Conservation (phyloP, 192 early-diverging fungal species). For the Backusella liffmaniae region DNA sequence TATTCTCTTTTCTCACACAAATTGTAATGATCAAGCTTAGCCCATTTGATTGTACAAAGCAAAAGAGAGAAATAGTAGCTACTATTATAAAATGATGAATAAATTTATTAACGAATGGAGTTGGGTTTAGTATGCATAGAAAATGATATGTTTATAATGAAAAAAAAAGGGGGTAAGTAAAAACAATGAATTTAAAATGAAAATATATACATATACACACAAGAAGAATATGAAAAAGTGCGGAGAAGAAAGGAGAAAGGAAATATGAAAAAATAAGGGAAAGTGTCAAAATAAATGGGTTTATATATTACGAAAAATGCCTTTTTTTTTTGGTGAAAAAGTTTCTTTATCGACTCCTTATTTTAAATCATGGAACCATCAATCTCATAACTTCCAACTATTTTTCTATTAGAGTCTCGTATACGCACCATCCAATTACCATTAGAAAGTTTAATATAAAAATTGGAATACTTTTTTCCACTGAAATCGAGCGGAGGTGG, state of each 20-base stretch:
- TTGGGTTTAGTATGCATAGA: not conserved
- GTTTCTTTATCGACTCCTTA: not conserved
- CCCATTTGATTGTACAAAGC: not conserved
- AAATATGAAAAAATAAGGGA: not conserved
- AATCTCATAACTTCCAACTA: constrained; percentile 33
- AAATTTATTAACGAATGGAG: not conserved
- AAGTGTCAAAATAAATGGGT: not conserved
- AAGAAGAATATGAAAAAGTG: not conserved
- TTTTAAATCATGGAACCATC: constrained; percentile 30
- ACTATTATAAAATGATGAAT: not conserved
- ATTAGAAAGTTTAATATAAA: constrained; percentile 36
- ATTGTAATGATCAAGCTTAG: not conserved
- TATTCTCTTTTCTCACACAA: not conserved
- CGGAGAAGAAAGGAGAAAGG: not conserved
- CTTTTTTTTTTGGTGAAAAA: not conserved
- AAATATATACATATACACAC: not conserved
- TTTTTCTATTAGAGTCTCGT: constrained; percentile 29
- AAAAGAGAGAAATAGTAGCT: not conserved
- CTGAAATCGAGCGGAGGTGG: not conserved
- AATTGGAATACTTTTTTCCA: constrained; percentile 32
- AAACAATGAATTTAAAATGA: not conserved
- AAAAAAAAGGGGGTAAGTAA: not conserved
- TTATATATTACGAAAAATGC: not conserved
- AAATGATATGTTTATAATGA: not conserved
- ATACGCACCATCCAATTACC: constrained; percentile 35